Conservation (phyloP, 2,329 filamentous ascomycete genomes). For the Cryphonectria japonica region DNA sequence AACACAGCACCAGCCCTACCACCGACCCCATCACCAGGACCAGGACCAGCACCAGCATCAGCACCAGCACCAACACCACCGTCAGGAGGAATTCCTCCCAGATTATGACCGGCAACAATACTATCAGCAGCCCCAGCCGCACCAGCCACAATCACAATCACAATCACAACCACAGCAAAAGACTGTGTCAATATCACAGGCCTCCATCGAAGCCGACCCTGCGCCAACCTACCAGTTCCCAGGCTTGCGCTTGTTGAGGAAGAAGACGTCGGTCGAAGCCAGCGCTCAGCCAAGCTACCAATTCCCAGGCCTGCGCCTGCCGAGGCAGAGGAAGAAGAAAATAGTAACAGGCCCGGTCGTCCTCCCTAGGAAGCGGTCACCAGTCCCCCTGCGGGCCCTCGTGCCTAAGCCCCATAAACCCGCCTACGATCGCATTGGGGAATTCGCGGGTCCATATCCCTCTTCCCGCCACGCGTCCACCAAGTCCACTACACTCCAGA, state of each 20-base stretch:
- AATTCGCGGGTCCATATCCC: background rate
- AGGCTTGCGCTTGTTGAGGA: background rate
- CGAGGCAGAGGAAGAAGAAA: background rate
- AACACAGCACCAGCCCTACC: background rate
- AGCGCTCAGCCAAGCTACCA: background rate
- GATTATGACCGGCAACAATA: background rate
- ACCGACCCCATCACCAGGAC: background rate
- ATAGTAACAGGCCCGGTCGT: background rate
- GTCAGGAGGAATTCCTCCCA: too few species aligned
- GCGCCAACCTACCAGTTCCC: background rate
- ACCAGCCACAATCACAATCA: background rate
- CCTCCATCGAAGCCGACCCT: background rate
- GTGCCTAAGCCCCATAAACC: background rate
- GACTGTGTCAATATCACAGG: too few species aligned
- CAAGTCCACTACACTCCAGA: background rate
- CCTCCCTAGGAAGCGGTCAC: background rate
- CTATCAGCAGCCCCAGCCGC: conserved; percentile 6
- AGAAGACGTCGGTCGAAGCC: background rate
- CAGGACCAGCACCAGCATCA: background rate
- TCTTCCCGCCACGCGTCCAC: background rate
- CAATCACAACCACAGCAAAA: background rate
- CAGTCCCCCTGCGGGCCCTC: background rate
- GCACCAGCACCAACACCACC: conserved; percentile 11
- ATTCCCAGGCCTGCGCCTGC: background rate
- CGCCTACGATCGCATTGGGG: background rate